A percentile compares a stretch with the other conserved stretches of the same genome.
Conservation (phyloP, 2,329 filamentous ascomycete genomes). For the Alternaria triticimaculans region DNA sequence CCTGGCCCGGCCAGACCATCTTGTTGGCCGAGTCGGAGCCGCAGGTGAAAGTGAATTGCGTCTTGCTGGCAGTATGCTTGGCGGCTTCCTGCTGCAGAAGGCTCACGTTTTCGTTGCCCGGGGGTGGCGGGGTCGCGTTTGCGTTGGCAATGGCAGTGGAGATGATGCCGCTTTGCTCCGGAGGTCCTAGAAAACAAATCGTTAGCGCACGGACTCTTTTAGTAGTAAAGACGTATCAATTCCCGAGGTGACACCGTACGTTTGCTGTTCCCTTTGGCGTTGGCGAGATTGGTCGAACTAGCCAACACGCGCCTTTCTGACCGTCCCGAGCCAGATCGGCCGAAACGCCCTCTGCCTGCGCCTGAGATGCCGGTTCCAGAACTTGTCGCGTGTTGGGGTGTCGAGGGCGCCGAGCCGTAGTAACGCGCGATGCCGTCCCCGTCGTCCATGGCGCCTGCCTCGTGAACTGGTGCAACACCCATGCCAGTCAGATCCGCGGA, state of each 20-base stretch:
- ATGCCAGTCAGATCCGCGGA: constrained; percentile 70
- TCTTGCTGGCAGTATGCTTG: constrained; percentile 72
- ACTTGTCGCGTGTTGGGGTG: constrained; percentile 54
- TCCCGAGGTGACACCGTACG: constrained; percentile 45
- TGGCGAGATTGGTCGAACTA: constrained; percentile 51
- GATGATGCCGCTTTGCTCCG: constrained; percentile 78
- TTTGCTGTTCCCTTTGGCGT: constrained; percentile 52
- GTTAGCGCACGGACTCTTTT: constrained; percentile 47
- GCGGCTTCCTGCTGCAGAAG: constrained; percentile 73
- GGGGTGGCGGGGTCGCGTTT: constrained; percentile 54
- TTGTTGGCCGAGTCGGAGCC: constrained; percentile 85
- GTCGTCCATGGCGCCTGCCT: constrained; percentile 54
- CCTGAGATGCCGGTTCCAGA: constrained; percentile 77
- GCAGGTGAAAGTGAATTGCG: constrained; percentile 96
- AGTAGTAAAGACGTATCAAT: constrained; percentile 21
- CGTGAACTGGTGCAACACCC: constrained; percentile 60
- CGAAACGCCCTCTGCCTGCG: constrained; percentile 82
- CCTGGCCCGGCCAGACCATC: constrained; percentile 74
- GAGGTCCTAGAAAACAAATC: constrained; percentile 45
- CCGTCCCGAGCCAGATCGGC: constrained; percentile 60
- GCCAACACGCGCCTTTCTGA: constrained; percentile 54
- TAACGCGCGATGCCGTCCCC: constrained; percentile 58
- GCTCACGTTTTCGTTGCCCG: constrained; percentile 79
- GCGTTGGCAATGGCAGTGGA: constrained; percentile 91
- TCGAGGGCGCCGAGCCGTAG: constrained; percentile 62